Percentiles rank a stretch among this genome's conserved stretches.
These are phyloP conservation scores for Xylaria sp. DNA, from an alignment of 2,329 filamentous ascomycete genomes.

Conservation along the genomic window DNA sequence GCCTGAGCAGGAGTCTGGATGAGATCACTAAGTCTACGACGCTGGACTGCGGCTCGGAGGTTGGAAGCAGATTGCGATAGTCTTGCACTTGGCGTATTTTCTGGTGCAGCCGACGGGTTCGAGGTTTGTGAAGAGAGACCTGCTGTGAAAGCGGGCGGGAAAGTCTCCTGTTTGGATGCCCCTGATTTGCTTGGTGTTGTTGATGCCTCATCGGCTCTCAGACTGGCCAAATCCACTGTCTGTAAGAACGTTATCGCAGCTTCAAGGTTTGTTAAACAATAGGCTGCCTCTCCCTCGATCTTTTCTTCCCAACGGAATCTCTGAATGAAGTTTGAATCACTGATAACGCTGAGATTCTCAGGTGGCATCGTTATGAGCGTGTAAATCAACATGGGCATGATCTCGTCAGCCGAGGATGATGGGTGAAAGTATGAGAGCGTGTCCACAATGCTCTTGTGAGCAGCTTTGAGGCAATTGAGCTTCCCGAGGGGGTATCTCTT, in stretches of 20 bases:
- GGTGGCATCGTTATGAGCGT: conserved; percentile 86
- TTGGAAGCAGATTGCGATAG: conserved; percentile 36
- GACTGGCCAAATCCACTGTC: conserved; percentile 85
- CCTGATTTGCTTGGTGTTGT: conserved; percentile 60
- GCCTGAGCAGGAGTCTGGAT: conserved; percentile 80
- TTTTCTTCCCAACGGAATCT: conserved; percentile 80
- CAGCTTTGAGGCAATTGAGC: conserved; percentile 77
- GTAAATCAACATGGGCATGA: conserved; percentile 94
- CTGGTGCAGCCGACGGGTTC: conserved; percentile 32
- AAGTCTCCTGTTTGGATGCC: conserved; percentile 49
- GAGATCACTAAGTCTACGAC: conserved; percentile 75
- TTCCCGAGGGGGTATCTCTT: conserved; percentile 87
- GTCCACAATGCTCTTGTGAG: conserved; percentile 93
- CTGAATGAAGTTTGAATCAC: conserved; percentile 92
- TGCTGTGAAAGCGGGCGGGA: conserved; percentile 52
- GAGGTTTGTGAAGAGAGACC: conserved; percentile 35
- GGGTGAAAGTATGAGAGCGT: conserved; percentile 63
- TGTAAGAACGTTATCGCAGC: conserved; percentile 91
- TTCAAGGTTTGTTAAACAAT: conserved; percentile 93
- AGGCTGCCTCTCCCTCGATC: conserved; percentile 88
- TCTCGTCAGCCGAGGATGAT: conserved; percentile 91
- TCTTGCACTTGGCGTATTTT: conserved; percentile 31
- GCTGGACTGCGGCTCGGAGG: conserved; percentile 43
- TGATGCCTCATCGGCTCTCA: conserved; percentile 72
- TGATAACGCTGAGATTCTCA: conserved; percentile 81